Base-by-base conservation (phyloP, 2,329 filamentous ascomycete genomes). In the Cladosporium velox region DNA sequence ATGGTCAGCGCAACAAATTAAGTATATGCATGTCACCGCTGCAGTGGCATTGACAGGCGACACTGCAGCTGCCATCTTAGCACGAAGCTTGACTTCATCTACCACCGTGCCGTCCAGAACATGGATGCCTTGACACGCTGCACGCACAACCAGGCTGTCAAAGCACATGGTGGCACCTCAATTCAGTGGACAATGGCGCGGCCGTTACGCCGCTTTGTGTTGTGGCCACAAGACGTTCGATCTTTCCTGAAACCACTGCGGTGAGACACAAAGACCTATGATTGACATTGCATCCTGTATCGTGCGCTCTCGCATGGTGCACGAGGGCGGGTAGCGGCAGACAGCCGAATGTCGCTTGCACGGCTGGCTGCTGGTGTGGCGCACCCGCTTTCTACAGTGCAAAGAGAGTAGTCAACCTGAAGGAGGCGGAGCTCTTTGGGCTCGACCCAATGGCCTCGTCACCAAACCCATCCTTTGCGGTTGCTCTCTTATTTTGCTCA, bases 11-110 rank as follows among this genome's bases (percentile, higher is more conserved):
- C 51, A 64, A 32, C 35, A 35, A 41, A 38, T n/a, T 4, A 58
- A 21, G n/a, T 64, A 54, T 35, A 64, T 57, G 51, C 61, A 57
- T 30, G 35, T 47, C 49, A 57, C 61, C 61, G 49, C 61, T 65
- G 54, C 63, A 64, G 47, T 65, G 63, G 63, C 28, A 65, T 59
- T 65, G 63, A 65, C 63, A 59, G 52, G 57, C 57, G 15, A 32
- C 63, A 65, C 55, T 26, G 41, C 55, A 65, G 28, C 38, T 52
- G 8, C 21, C 21, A 32, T 38, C 44, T 62, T 34, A 44, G 61
- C n/a, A 64, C 26, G 35, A 30, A 55, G 51, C 24, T 44, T 57
- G 51, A 47, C 35, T 47, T 21, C 30, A 47, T 41, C 34, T 64
- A 35, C 41, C 14, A 32, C 51, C 51, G 44, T 41, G 61, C 51